Conservation (phyloP, 352 stramenopile genomes). For the Pythium phragmiticola region DNA sequence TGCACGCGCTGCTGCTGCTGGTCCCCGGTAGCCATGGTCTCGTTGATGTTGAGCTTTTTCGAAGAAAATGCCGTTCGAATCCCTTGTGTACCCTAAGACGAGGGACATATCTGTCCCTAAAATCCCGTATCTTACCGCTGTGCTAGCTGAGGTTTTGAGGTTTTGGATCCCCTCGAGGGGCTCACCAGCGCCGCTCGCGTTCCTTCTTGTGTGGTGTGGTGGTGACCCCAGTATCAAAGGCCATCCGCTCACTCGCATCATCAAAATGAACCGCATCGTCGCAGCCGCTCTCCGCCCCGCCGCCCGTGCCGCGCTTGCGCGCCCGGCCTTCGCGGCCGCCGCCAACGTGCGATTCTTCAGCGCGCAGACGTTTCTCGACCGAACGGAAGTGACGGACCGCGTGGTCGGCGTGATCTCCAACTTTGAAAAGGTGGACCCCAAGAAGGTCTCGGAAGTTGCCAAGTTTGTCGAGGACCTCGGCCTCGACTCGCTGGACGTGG, state of each 20-base stretch:
- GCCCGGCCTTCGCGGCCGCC: conserved; percentile 39
- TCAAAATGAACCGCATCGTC: conserved; percentile 68
- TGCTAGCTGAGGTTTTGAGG: conserved; percentile 28
- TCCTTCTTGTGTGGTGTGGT: conserved; percentile 4
- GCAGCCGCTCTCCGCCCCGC: conserved; percentile 66
- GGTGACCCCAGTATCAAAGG: conserved; percentile 3
- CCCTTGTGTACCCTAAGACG: background rate
- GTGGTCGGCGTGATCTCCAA: conserved; percentile 99
- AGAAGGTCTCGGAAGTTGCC: conserved; percentile 90
- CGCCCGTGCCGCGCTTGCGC: conserved; percentile 50
- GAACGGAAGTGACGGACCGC: conserved; percentile 95
- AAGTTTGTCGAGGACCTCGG: conserved; percentile 98
- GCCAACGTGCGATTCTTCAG: conserved; percentile 64
- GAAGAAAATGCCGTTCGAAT: background rate
- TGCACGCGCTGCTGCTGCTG: conserved; percentile 7
- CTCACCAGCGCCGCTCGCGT: background rate
- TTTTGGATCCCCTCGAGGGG: conserved; percentile 21
- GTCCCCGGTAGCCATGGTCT: conserved; percentile 1
- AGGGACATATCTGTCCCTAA: background rate
- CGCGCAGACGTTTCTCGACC: conserved; percentile 87
- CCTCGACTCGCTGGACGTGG: conserved; percentile 98
- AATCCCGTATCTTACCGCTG: background rate
- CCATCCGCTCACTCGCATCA: conserved; percentile 24
- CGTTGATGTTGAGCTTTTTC: conserved; percentile 6
- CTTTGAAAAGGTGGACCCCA: conserved; percentile 98